Base-by-base conservation (phyloP, 164 flowering plant genomes). In the grape (Vitis vinifera) region DNA sequence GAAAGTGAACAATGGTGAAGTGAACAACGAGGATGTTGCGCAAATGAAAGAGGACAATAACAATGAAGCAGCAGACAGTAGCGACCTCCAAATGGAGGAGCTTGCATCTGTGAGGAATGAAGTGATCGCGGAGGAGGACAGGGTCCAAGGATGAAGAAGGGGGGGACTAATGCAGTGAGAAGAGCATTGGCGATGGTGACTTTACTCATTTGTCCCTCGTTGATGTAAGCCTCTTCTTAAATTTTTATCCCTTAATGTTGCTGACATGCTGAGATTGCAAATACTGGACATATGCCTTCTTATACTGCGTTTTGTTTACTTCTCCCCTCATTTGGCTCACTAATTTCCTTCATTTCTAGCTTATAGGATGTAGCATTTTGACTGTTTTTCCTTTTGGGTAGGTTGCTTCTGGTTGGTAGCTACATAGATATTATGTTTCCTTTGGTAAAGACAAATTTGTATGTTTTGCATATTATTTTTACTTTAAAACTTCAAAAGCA, bases 151-250 rank as follows among this genome's bases (percentile, higher is more conserved):
- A 27, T 63, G 68, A 49, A 50, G 62, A 16, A 57, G 44, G 15
- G 9, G 44, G 27, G 15, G 5, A 59, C 51, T 51, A 61, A 68
- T 60, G 59, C 68, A 71, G 73, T 5, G 78, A 76, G 75, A 80
- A 78, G 77, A 81, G 78, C 77, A 81, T 82, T 27, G 80, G 80
- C 49, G 79, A 74, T 47, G 79, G 76, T 72, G 86, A 76, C 79
- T 75, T 48, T 63, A 47, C 23, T 44, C 23, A 50, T 16, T 68
- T 59, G 65, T 69, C 74, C 67, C 30, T 63, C 63, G 70, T 68
- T 67, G 52, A 58, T 72, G 81, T 78, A 76, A 78, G 83, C 70
- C 67, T 77, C 78, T 78, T 76, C 78, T 73, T 62, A 12, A 9
- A 13, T 10, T 53, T 53, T 13, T 11, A 13, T 53, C 56, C n/a